phyloP scores from a whole-genome alignment of 2,329 filamentous ascomycete genomes.

The Coniochaeta sp. region DNA sequence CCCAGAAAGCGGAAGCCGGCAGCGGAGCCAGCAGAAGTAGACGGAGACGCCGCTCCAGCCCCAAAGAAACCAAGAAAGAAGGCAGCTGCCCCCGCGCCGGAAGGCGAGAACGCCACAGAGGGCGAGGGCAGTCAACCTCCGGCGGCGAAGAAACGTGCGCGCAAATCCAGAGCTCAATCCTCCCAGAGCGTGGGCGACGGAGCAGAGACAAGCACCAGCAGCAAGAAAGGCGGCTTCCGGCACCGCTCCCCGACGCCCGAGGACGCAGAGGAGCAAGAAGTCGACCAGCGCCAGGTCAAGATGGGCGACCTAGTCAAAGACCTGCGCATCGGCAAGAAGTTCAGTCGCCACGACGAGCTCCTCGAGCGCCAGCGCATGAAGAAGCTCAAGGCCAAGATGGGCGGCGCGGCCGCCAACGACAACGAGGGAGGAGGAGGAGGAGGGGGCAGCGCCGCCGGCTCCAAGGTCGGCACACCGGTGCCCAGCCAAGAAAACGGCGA shows the following conservation, averaged over 20 bases:
- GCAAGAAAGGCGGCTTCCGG: constrained; percentile 17
- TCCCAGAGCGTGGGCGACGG: constrained; percentile 13
- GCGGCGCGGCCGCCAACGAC: constrained; percentile 15
- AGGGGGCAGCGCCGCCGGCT: constrained; percentile 8
- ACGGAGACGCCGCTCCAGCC: constrained; percentile 8
- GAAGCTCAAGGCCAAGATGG: constrained; percentile 23
- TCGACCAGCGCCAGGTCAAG: constrained; percentile 59
- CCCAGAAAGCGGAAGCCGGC: constrained; percentile 13
- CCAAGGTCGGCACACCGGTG: constrained; percentile 1
- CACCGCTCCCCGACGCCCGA: constrained; percentile 51
- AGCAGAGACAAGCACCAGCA: constrained; percentile 1
- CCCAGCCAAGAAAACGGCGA: constrained; percentile 10
- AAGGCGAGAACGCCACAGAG: background rate
- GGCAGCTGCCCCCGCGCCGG: constrained; percentile 6
- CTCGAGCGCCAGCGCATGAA: constrained; percentile 54
- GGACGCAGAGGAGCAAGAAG: constrained; percentile 51
- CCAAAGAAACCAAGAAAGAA: constrained; percentile 14
- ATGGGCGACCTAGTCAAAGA: constrained; percentile 69
- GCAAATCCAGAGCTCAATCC: constrained; percentile 11
- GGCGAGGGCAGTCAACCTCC: background rate
- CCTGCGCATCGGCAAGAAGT: constrained; percentile 64
- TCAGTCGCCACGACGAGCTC: constrained; percentile 66
- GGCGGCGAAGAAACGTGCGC: constrained; percentile 3
- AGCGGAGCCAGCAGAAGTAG: constrained; percentile 5
- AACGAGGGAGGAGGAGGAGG: constrained; percentile 8